Evolutionary conservation across 1,139 yeast species (phyloP).

Genomic region (Suhomyces bribrorum): DNA sequence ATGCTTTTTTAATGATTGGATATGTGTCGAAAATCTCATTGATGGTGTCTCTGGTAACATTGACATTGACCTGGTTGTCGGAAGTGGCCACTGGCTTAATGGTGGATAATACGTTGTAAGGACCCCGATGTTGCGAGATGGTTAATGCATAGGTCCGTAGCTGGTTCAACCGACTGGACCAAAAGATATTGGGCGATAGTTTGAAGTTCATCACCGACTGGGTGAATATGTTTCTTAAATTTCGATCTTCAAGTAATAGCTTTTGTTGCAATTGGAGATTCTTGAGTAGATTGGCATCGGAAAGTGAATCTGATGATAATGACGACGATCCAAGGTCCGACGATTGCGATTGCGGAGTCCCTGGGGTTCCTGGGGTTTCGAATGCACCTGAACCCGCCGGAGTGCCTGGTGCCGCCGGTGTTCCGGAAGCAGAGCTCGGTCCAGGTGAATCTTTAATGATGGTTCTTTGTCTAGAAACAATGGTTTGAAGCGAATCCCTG

Average conservation of each 20-base stretch:
- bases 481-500: slow-evolving; percentile 67
- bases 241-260: slow-evolving; percentile 66
- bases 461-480: slow-evolving; percentile 68
- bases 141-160: slow-evolving; percentile 85
- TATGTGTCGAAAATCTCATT: slow-evolving; percentile 89
- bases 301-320: slow-evolving; percentile 25
- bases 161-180: slow-evolving; percentile 81
- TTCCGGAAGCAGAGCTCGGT: slow-evolving; percentile 15
- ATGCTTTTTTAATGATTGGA: slow-evolving; percentile 89
- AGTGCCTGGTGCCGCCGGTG: slow-evolving; percentile 9
- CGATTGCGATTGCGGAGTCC: slow-evolving; percentile 1
- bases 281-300: slow-evolving; percentile 51
- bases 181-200: slow-evolving; percentile 77
- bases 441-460: slow-evolving; percentile 30
- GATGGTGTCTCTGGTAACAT: slow-evolving; percentile 87
- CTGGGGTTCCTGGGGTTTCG: slow-evolving; percentile 6
- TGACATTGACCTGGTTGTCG: slow-evolving; percentile 87
- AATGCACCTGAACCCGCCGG: slow-evolving; percentile 9
- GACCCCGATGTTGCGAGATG: slow-evolving; percentile 83
- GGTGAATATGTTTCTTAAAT: slow-evolving; percentile 74
- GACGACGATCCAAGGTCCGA: slow-evolving; percentile 7
- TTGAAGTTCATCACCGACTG: slow-evolving; percentile 85
- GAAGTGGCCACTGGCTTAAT: slow-evolving; percentile 91
- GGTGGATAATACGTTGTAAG: slow-evolving; percentile 89
- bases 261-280: slow-evolving; percentile 80